A percentile compares a stretch with the other conserved stretches of the same genome.
phyloP scores from a whole-genome alignment of 78 protist genomes.

The Pigoraptor vietnamica region DNA sequence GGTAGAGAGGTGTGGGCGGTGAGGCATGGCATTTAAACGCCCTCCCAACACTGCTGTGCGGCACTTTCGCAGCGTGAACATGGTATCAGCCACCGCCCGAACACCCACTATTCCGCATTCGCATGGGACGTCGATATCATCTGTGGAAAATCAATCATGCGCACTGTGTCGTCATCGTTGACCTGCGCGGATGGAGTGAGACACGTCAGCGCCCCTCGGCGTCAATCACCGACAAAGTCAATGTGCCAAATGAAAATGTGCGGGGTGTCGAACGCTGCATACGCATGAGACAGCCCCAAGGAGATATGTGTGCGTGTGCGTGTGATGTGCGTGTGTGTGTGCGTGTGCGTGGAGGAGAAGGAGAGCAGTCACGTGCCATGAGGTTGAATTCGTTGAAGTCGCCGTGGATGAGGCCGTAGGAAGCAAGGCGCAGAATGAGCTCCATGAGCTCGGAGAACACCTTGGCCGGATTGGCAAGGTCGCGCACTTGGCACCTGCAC shows the following conservation, averaged over 20 bases:
- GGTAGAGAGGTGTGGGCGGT: not conserved
- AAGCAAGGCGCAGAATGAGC: constrained; percentile 66
- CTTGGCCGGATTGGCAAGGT: constrained; percentile 51
- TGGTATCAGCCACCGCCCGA: too few species aligned
- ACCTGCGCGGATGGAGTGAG: not conserved
- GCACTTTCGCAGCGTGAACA: too few species aligned
- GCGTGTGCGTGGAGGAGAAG: not conserved
- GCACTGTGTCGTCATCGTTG: constrained; percentile 50
- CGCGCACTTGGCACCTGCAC: constrained; percentile 30
- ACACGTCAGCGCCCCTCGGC: too few species aligned
- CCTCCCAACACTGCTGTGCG: not conserved
- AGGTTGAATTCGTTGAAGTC: constrained; percentile 98
- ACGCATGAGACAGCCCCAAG: not conserved
- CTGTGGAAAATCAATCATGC: constrained; percentile 97
- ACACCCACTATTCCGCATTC: constrained; percentile 70
- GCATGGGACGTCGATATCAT: constrained; percentile 90
- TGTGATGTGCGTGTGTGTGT: not conserved
- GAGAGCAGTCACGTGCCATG: constrained; percentile 53
- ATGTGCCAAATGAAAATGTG: not conserved
- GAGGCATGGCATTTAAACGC: not conserved
- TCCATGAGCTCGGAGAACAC: constrained; percentile 68
- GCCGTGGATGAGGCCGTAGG: constrained; percentile 94
- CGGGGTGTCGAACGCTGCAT: constrained; percentile 27
- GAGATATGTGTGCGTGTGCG: not conserved
- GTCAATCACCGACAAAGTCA: too few species aligned